These are phyloP conservation scores for Pseudoturritis turrita DNA, from an alignment of 345 rosid genomes.

Conservation along the genomic window DNA sequence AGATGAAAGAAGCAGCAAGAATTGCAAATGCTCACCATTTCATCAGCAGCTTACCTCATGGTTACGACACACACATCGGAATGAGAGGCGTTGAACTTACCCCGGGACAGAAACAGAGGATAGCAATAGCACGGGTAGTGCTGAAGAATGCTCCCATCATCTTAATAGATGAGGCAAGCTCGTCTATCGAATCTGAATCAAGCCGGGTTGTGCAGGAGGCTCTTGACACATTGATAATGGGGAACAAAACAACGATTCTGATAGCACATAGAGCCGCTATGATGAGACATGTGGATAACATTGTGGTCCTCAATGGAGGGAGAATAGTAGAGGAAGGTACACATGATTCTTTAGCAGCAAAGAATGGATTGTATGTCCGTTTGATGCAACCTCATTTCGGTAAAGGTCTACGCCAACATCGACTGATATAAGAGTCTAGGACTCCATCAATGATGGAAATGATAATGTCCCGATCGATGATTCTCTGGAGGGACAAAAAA, in stretches of 20 bases:
- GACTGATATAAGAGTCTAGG: constrained; percentile 42
- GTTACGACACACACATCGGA: constrained; percentile 95
- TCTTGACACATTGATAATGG: constrained; percentile 91
- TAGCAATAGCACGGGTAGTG: constrained; percentile 90
- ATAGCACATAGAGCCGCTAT: constrained; percentile 94
- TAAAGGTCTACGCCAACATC: constrained; percentile 91
- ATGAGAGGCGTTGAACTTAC: constrained; percentile 99
- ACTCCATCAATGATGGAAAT: not conserved
- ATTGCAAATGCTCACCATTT: constrained; percentile 99
- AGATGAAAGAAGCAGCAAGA: constrained; percentile 98
- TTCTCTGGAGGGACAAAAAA: not conserved
- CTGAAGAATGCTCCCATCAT: constrained; percentile 95
- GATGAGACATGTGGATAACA: constrained; percentile 97
- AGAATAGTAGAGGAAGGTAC: constrained; percentile 93
- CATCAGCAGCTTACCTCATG: constrained; percentile 95
- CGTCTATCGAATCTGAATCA: constrained; percentile 93
- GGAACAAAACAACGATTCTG: constrained; percentile 89
- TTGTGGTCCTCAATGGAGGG: constrained; percentile 97
- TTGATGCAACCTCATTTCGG: constrained; percentile 98
- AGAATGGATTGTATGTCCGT: constrained; percentile 89
- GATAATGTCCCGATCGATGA: not conserved
- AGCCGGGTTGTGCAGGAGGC: constrained; percentile 99
- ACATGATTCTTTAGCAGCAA: constrained; percentile 75
- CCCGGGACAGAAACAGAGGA: constrained; percentile 98
- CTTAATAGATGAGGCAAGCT: constrained; percentile 92